Evolutionary conservation across 139 green algal genomes (phyloP).

Genomic region (Chlamydomonas asymmetrica): DNA sequence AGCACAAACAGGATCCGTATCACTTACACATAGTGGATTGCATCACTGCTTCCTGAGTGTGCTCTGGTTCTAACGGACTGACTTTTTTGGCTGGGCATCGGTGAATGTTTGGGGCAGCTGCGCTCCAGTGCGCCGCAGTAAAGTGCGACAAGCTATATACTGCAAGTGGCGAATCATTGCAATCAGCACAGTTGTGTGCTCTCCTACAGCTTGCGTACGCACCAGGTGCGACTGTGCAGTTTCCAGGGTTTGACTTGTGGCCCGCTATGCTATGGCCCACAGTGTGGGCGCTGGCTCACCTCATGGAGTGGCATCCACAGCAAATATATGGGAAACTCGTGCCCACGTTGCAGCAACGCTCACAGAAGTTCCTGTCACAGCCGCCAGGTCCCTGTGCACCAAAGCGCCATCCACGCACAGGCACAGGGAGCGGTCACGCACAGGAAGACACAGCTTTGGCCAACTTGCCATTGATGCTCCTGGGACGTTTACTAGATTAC

Average conservation of each 20-base stretch:
- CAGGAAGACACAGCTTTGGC: too few species aligned
- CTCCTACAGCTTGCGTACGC: not conserved
- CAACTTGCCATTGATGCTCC: too few species aligned
- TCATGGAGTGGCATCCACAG: slow-evolving; percentile 56
- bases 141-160: not conserved
- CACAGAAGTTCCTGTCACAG: slow-evolving; percentile 57
- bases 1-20: too few species aligned
- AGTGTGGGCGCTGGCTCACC: slow-evolving; percentile 11
- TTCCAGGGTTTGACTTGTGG: not conserved
- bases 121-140: too few species aligned
- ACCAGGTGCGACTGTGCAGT: not conserved
- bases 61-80: not conserved
- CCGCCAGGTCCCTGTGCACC: slow-evolving; percentile 39
- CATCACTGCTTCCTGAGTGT: too few species aligned
- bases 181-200: not conserved
- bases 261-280: not conserved
- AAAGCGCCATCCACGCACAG: not conserved
- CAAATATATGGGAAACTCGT: slow-evolving; percentile 66
- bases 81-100: too few species aligned
- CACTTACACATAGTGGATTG: too few species aligned
- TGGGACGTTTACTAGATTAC: too few species aligned
- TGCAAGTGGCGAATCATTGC: too few species aligned
- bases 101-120: too few species aligned
- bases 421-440: too few species aligned
- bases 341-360: slow-evolving; percentile 63